Base-by-base conservation (phyloP, 306 rosid genomes). In the Trifolium fragiferum region DNA sequence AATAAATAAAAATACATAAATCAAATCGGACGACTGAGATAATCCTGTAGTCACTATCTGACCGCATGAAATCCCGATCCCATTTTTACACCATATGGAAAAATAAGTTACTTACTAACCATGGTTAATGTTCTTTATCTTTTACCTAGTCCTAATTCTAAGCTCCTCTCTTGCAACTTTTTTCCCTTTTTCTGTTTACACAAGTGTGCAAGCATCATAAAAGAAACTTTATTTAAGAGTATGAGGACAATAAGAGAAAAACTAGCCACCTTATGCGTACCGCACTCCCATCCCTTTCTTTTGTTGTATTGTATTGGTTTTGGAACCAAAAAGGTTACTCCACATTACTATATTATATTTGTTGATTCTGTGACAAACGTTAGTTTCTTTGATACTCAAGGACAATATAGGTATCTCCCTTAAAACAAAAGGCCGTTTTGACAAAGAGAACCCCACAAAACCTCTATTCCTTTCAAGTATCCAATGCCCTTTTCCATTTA, bases 341-440 rank as follows among this genome's bases (percentile, higher is more conserved):
- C 70, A 68, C 62, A 67, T 18, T 73, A 70, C n/a, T 43, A 18
- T 76, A 80, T 57, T 75, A 77, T 82, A 83, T 79, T 44, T 27
- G 80, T 75, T 81, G 99, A 95, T 87, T 92, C 99, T 89, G 13
- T 82, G 97, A 92, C 98, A 95, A 92, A 90, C 91, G 90, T 87
- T 84, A 84, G 86, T 90, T 81, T 77, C 75, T 76, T 76, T 69
- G 84, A 60, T 78, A 73, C 92, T 86, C 76, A 81, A 87, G 88
- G 97, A 92, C 97, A 92, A 85, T 85, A 63, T 78, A 81, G 95
- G 99, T 72, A 90, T 87, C 86, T 76, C 82, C 47, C 55, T 51
- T 73, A 27, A 58, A 51, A 69, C 79, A 87, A 86, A 87, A 87
- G 76, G 90, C 58, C 76, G 72, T 80, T 93, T 84, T 73, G 93